phyloP scores from a whole-genome alignment of 2,329 filamentous ascomycete genomes.

The Rhinocladiella similis region DNA sequence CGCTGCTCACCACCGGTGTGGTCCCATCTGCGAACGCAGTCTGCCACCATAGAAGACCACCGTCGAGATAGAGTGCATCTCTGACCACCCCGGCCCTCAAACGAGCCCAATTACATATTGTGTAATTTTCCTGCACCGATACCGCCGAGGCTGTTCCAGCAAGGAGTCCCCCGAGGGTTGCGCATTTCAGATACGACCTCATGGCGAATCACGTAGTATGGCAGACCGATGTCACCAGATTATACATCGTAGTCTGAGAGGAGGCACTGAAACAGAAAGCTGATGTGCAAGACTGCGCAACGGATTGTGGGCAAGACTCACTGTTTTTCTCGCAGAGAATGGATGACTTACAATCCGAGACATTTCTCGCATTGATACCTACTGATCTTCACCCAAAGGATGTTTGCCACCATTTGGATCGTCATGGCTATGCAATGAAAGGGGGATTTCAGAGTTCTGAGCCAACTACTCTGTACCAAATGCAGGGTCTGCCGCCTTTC shows the following conservation, averaged over 20 bases:
- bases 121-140: conserved; percentile 24
- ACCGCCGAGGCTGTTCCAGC: not conserved
- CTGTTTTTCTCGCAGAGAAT: not conserved
- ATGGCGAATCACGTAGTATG: conserved; percentile 5
- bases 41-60: conserved; percentile 27
- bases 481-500: conserved; percentile 12
- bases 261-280: not conserved
- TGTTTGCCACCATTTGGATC: conserved; percentile 17
- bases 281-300: not conserved
- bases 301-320: not conserved
- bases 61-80: conserved; percentile 27
- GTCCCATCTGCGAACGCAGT: conserved; percentile 27
- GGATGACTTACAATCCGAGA: conserved; percentile 4
- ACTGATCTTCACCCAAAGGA: conserved; percentile 7
- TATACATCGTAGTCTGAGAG: not conserved
- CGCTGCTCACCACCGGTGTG: conserved; percentile 24
- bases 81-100: conserved; percentile 23
- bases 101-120: conserved; percentile 28
- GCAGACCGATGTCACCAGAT: conserved; percentile 1
- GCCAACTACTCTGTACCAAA: not conserved
- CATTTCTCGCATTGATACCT: conserved; percentile 15
- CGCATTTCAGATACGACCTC: not conserved
- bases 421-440: conserved; percentile 7
- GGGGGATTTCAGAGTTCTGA: not conserved
- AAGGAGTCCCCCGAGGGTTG: conserved; percentile 8